Base-by-base conservation (phyloP, 805 yeast species). In the Aciculoconidium aculeatum region DNA sequence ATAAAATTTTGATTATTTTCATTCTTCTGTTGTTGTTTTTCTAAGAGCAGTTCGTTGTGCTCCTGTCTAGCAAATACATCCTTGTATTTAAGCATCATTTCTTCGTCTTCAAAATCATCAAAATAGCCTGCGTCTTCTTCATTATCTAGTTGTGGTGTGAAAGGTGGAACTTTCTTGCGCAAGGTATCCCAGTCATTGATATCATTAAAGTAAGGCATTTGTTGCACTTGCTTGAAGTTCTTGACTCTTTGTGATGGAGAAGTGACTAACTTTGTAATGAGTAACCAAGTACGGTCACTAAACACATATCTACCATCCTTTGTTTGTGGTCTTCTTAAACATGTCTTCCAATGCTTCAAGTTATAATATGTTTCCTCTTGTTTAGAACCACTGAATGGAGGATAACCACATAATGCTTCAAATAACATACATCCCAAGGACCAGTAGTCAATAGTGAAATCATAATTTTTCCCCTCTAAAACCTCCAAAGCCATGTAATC, bases 401-500 rank as follows among this genome's bases (percentile, higher is more conserved):
- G 94, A 57, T 85, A 92, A 0, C 98, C 97, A 40, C 92, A 92
- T 34, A 92, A 72, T 26, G 96, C 84, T 60, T 92, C 99, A 53
- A 90, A 92, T 21, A 92, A 65, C 80, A 92, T 92, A 59, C 98
- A 92, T 4, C 98, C 99, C 35, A 92, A 66, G 0, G 97, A 88
- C 99, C 99, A 92, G 55, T 92, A 92, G 63, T 92, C 99, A 34
- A 94, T 94, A 10, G 98, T 90, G 53, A 80, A 88, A 52, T 92
- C 96, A 55, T 92, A 92, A 35, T 79, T 77, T 49, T 81, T 82
- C 6, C 98, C 98, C 56, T 86, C 94, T 31, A 92, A 72, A 8
- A 92, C 97, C 56, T 92, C 99, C 28, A 92, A 67, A 1, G 99
- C 98, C 99, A 92, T 92, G 53, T 92, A 92, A 57, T 92, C 99